These are phyloP conservation scores for Ascochyta rabiei DNA, from an alignment of 2,329 filamentous ascomycete species.

Conservation along the genomic window DNA sequence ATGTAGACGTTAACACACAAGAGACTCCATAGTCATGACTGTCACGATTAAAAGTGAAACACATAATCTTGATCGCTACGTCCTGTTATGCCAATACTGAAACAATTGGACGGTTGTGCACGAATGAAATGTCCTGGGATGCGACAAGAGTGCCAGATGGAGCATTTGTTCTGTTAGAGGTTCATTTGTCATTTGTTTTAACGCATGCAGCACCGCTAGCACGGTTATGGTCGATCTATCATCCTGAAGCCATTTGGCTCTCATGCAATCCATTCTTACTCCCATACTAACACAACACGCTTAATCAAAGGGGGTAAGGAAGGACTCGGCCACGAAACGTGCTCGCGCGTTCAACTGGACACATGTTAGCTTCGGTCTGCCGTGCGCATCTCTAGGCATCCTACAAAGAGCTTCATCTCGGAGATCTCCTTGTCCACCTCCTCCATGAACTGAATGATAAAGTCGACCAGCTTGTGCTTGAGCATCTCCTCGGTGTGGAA, in stretches of 20 bases:
- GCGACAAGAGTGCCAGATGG: too few species aligned
- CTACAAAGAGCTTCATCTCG: slow-evolving; percentile 99
- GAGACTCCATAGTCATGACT: neutral
- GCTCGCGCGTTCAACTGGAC: slow-evolving; percentile 89
- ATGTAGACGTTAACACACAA: neutral
- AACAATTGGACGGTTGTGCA: too few species aligned
- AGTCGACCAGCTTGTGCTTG: slow-evolving; percentile 98
- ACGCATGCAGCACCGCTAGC: too few species aligned
- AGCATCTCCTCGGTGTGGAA: slow-evolving; percentile 98
- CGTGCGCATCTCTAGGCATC: slow-evolving; percentile 43
- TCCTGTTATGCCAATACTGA: too few species aligned
- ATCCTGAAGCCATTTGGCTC: too few species aligned
- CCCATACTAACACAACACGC: slow-evolving; percentile 1
- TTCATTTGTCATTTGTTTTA: too few species aligned
- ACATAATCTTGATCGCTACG: too few species aligned
- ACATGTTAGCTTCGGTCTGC: slow-evolving; percentile 36
- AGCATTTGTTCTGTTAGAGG: too few species aligned
- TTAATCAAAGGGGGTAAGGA: slow-evolving; percentile 74
- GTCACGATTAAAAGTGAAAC: too few species aligned
- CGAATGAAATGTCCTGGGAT: too few species aligned
- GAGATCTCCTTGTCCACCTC: slow-evolving; percentile 99
- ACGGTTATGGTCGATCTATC: too few species aligned
- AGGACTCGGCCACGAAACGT: slow-evolving; percentile 97
- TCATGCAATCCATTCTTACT: too few species aligned
- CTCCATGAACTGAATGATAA: slow-evolving; percentile 99